Evolutionary conservation across 2,329 filamentous ascomycete genomes (phyloP).

Genomic region (Stemphylium vesicarium): DNA sequence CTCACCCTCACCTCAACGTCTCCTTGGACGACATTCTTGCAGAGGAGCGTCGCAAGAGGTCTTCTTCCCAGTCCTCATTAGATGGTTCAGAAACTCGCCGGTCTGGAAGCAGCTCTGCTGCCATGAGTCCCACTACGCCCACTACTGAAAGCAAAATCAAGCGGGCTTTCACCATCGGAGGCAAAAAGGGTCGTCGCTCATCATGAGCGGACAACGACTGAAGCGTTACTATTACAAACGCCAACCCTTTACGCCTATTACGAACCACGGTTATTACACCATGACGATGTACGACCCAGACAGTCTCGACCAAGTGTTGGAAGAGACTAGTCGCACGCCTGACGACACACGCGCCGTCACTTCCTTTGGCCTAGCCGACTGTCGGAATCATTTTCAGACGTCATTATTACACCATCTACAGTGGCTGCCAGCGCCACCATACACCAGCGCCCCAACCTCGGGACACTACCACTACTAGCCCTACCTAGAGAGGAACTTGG

Average conservation of each 20-base stretch:
- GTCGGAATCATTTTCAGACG: not conserved
- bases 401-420: constrained; percentile 8
- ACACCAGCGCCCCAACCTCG: not conserved
- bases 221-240: not conserved
- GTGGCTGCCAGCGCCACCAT: not conserved
- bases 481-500: not conserved
- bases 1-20: constrained; percentile 49
- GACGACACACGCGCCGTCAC: constrained; percentile 1
- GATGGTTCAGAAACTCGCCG: constrained; percentile 31
- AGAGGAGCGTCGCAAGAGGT: constrained; percentile 45
- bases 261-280: constrained; percentile 3
- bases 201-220: not conserved
- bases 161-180: constrained; percentile 40
- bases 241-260: constrained; percentile 1
- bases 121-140: constrained; percentile 16
- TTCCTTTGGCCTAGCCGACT: constrained; percentile 1
- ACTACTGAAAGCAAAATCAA: constrained; percentile 38
- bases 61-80: constrained; percentile 40
- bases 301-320: constrained; percentile 41
- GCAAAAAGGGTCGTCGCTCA: constrained; percentile 40
- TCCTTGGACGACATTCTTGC: constrained; percentile 49
- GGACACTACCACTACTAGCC: not conserved
- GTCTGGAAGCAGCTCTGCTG: constrained; percentile 30
- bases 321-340: constrained; percentile 25
- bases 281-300: constrained; percentile 7